Base-by-base conservation (phyloP, 2,329 filamentous ascomycete genomes). In the Neoascochyta sp. region DNA sequence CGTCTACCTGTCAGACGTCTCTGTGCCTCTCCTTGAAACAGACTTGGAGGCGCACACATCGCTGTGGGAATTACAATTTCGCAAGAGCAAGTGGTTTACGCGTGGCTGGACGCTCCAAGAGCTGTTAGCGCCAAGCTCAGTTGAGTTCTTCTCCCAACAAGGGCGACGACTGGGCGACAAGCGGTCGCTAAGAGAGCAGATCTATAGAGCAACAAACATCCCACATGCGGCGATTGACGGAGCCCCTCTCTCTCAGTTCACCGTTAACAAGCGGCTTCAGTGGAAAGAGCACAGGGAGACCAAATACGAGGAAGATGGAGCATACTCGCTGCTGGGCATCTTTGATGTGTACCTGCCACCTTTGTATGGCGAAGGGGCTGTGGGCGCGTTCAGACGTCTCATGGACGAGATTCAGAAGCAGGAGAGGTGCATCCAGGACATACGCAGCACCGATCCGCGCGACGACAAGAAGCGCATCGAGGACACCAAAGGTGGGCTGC, bases 21-120 rank as follows among this genome's bases (percentile, higher is more conserved):
- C 23, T n/a, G 20, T 37, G 26, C 27, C 29, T 19, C 23, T 11
- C 6, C 32, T 32, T 18, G 25, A 32, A 21, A 16, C 31, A 12
- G 23, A 39, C 19, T 16, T 29, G 11, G 9, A 29, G 31, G 33
- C 28, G 19, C 39, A 36, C 31, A 25, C 14, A 17, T 33, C 12
- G 12, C 5, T 11, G 20, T 34, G 26, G 29, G 8, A 21, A 9
- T 3, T 12, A 12, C 24, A 24, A 0, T 39, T 45, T 9, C 24
- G 8, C 6, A 1, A 9, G 13, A 42, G 39, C 31, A 36, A 27
- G 12, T 45, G 39, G 35, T 42, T 42, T 7, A 39, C 12, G 0
- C 17, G 39, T 29, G 39, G 36, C 12, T 45, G 39, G 42, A 45
- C 42, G 0, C 24, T 45, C 0, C 39, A 40, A 7, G 42, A 45